Evolutionary conservation across 2,329 filamentous ascomycete genomes (phyloP).

Genomic region (Aspergillus luchuensis): DNA sequence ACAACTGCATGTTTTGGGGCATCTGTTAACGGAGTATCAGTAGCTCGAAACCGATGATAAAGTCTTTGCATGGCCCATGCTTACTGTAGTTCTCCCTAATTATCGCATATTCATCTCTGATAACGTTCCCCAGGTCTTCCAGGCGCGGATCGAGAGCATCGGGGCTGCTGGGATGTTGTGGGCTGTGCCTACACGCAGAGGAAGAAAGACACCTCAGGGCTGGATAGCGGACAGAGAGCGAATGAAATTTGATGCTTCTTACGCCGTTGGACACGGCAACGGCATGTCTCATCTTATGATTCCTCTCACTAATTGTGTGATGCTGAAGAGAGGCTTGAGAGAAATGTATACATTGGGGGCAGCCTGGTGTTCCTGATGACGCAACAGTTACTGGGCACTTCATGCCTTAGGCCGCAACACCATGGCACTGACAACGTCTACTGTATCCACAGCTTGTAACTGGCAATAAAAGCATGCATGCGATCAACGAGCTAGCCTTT

Average conservation of each 20-base stretch:
- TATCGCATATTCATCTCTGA: slow-evolving; percentile 64
- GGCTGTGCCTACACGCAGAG: slow-evolving; percentile 16
- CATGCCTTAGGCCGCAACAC: slow-evolving; percentile 12
- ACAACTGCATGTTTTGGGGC: slow-evolving; percentile 60
- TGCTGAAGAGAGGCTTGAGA: not conserved
- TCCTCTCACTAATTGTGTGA: not conserved
- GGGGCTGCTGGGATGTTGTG: slow-evolving; percentile 8
- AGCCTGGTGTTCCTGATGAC: slow-evolving; percentile 10
- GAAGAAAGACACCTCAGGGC: slow-evolving; percentile 22
- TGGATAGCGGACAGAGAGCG: not conserved
- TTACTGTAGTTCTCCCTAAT: slow-evolving; percentile 61
- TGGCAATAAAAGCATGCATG: not conserved
- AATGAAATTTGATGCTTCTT: not conserved
- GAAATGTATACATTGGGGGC: not conserved
- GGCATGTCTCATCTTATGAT: slow-evolving; percentile 26
- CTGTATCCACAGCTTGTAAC: not conserved
- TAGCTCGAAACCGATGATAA: not conserved
- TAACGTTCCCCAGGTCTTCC: slow-evolving; percentile 54
- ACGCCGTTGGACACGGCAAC: slow-evolving; percentile 8
- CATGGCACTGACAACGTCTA: not conserved
- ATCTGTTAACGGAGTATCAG: slow-evolving; percentile 24
- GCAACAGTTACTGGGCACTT: not conserved
- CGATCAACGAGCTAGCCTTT: no score
- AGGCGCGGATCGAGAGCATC: slow-evolving; percentile 51
- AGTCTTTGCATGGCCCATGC: not conserved